Evolutionary conservation across 2,329 filamentous ascomycete species (phyloP), one percentile per base, ranked within the genome.

Genomic region (Mycogone perniciosa): DNA sequence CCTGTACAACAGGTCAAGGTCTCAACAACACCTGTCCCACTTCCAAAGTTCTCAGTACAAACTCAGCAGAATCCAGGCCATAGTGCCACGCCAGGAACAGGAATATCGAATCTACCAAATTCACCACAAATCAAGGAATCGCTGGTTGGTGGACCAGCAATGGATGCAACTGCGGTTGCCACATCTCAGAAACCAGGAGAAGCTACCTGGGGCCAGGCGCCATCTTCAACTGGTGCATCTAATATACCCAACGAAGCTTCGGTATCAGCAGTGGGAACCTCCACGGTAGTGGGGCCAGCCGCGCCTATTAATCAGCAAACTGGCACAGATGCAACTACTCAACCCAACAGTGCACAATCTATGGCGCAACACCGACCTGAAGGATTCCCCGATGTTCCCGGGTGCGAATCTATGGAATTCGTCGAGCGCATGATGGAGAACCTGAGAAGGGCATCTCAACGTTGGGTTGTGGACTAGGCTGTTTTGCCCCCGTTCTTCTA

Each of bases 361-460:
- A 33, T 33, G 20, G n/a, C 13, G 30, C 13, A 53, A 11, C 37
- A 35, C 40, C 31, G 41, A 27, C 55, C 55, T n/a, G 67, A 67
- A 34, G 67, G 66, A 11, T 69, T 74, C 45, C 63, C 70, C 2
- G 71, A 74, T 48, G 69, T 72, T 26, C 69, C 73, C 7, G 69
- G 67, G 8, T 59, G 64, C 44, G 73, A 73, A 57, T 73, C 71
- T n/a, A 70, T 72, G 65, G 65, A 72, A 29, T 67, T 80, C 38
- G 70, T 80, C 41, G 75, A 79, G 60, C 71, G 71, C 54, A 75
- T 81, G 69, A 73, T 81, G 69, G 60, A 63, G 40, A 77, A 79
- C 55, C 64, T 81, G 10, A 71, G 71, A 39, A 67, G 71, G 45
- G 71, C 70, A 7, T 68, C 66, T 27, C 59, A 58, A 13, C 59